Base-by-base conservation (phyloP, 768 basidiomycete genomes). In the Trametes sanguinea region DNA sequence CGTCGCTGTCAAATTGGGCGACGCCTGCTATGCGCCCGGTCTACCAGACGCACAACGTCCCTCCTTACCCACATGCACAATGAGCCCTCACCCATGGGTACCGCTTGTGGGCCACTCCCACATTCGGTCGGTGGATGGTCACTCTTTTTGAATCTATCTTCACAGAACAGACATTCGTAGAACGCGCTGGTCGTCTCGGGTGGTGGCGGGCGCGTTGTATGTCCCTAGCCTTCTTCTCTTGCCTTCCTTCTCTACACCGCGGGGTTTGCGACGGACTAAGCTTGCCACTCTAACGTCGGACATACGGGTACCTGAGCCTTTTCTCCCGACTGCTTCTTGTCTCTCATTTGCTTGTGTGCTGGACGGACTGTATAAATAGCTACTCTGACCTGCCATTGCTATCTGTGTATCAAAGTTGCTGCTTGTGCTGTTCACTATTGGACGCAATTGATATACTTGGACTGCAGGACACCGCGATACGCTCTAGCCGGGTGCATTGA, bases 361-460 rank as follows among this genome's bases (percentile, higher is more conserved):
- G 54, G 57, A 52, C 30, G 57, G 57, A 51, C 57, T 59, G 57
- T 59, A 59, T 59, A 59, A 59, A 51, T 59, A 59, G 57, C 43
- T 39, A n/a, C 47, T 45, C 43, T 42, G 22, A 51, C 50, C 44
- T 35, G 16, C 29, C 57, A 50, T 27, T 45, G 57, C 48, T 40
- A 51, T 35, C 37, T 51, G 13, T 37, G 50, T 42, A 43, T 42
- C 30, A 9, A 11, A 29, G 29, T 32, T 33, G 48, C 48, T 50
- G 11, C 48, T 22, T 32, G 5, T 11, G 27, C 16, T 27, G 27
- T 14, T n/a, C 42, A 8, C 14, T 14, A 6, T 37, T 11, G 35
- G 35, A 37, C 35, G 11, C 35, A 37, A 37, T 37, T 37, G 35
- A 37, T 37, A 37, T 37, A 11, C 35, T 37, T 6, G 11, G 35